phyloP scores from a whole-genome alignment of 495 filamentous ascomycete genomes.

The Aspergillus ellipticus region DNA sequence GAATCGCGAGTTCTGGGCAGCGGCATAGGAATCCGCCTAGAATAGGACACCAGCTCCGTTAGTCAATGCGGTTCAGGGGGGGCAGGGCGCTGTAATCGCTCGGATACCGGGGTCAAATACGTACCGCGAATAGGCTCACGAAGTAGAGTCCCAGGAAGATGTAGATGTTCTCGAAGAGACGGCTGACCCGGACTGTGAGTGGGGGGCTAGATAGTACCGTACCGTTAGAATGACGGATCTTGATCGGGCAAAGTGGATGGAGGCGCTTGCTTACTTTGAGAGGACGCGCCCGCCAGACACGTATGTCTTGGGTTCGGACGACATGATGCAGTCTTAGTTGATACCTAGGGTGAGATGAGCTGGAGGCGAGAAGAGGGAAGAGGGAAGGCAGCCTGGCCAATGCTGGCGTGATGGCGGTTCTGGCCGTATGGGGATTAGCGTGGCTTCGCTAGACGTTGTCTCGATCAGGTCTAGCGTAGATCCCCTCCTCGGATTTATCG shows the following conservation, averaged over 20 bases:
- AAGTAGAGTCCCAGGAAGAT: conserved; percentile 43
- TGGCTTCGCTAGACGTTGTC: not conserved
- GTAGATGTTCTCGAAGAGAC: conserved; percentile 42
- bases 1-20: conserved; percentile 61
- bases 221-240: conserved; percentile 17
- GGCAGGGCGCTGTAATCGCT: not conserved
- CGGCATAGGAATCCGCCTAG: conserved; percentile 62
- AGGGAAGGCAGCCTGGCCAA: not conserved
- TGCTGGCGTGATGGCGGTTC: not conserved
- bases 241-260: too few relatives aligned
- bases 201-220: conserved; percentile 31
- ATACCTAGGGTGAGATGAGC: not conserved
- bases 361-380: not conserved
- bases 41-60: conserved; percentile 14
- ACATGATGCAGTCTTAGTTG: conserved; percentile 23
- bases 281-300: conserved; percentile 39
- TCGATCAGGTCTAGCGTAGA: not conserved
- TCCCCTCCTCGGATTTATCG: too few relatives aligned
- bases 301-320: conserved; percentile 30
- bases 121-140: conserved; percentile 43
- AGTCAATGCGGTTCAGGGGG: too few relatives aligned
- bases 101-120: conserved; percentile 5
- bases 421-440: not conserved
- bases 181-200: conserved; percentile 38
- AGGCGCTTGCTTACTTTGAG: conserved; percentile 22